A percentile compares a stretch with the other conserved stretches of the same genome.
phyloP scores from a whole-genome alignment of 1,284 basidiomycete genomes.

The Farysia itapuensis region DNA sequence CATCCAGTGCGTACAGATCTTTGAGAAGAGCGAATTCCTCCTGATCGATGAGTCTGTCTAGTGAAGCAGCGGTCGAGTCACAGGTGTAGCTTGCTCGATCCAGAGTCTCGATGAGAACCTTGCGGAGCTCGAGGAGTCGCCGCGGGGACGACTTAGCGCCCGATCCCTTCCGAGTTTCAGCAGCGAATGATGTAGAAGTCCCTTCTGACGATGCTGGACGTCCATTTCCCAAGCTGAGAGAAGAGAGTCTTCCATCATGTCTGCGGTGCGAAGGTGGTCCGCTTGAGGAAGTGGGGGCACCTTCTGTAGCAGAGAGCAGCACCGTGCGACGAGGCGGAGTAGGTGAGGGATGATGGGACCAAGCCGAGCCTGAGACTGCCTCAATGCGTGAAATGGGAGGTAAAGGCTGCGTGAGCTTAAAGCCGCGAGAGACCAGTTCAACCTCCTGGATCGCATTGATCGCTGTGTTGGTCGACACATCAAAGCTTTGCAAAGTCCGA shows the following conservation, averaged over 20 bases:
- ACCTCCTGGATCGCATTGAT: slow-evolving; percentile 57
- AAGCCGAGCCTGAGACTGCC: slow-evolving; percentile 7
- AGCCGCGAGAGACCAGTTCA: slow-evolving; percentile 55
- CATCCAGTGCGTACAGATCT: slow-evolving; percentile 44
- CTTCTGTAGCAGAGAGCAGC: slow-evolving; percentile 27
- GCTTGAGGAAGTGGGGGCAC: slow-evolving; percentile 13
- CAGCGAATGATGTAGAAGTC: too few species aligned
- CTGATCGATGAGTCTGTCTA: slow-evolving; percentile 28
- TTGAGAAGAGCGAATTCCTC: slow-evolving; percentile 40
- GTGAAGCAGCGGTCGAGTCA: slow-evolving; percentile 1
- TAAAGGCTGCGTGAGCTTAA: slow-evolving; percentile 51
- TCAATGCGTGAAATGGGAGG: slow-evolving; percentile 58
- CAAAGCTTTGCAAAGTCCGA: slow-evolving; percentile 39
- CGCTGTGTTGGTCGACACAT: slow-evolving; percentile 44
- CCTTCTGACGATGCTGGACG: slow-evolving; percentile 17
- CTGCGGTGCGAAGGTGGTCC: too few species aligned
- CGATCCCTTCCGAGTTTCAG: too few species aligned
- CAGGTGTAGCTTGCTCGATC: slow-evolving; percentile 31
- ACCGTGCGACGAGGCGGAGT: slow-evolving; percentile 3
- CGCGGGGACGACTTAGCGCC: slow-evolving; percentile 4
- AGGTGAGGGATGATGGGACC: slow-evolving; percentile 6
- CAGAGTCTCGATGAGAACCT: slow-evolving; percentile 16
- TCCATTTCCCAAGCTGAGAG: slow-evolving; percentile 17
- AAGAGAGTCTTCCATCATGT: slow-evolving; percentile 15
- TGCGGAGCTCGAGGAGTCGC: slow-evolving; percentile 24